A percentile compares a stretch with the other conserved stretches of the same genome.
These are phyloP conservation scores for Rhodotorula sp. DNA, from an alignment of 1,284 basidiomycete genomes.

Conservation along the genomic window DNA sequence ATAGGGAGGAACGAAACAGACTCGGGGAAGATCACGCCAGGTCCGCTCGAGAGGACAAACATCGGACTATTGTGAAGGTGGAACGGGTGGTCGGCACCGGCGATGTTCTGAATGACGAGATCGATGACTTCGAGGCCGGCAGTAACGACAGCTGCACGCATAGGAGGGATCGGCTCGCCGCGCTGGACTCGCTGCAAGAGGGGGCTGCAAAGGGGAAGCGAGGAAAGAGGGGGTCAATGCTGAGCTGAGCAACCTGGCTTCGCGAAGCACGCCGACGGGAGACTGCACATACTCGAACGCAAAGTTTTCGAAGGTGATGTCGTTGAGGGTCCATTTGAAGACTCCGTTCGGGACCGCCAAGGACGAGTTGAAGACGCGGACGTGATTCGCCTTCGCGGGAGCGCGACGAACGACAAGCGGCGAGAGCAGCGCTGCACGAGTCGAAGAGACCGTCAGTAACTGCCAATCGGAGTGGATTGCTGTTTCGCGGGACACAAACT, in stretches of 20 bases:
- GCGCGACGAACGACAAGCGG: constrained; percentile 44
- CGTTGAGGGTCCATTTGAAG: constrained; percentile 43
- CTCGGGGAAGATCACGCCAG: constrained; percentile 40
- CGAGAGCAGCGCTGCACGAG: constrained; percentile 15
- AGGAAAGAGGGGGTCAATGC: neutral
- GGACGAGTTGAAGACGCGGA: constrained; percentile 40
- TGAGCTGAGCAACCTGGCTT: too few species aligned
- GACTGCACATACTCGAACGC: constrained; percentile 3
- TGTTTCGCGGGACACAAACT: neutral
- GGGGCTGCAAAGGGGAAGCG: constrained; percentile 44
- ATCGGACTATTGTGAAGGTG: constrained; percentile 46
- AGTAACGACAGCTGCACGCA: constrained; percentile 28
- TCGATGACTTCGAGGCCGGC: constrained; percentile 39
- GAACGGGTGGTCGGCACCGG: constrained; percentile 48
- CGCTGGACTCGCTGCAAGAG: constrained; percentile 42
- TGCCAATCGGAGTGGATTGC: neutral
- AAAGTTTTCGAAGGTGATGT: constrained; percentile 36
- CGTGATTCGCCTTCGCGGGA: constrained; percentile 28
- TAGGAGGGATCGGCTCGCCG: constrained; percentile 34
- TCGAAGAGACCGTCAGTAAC: neutral
- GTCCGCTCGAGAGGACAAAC: constrained; percentile 47
- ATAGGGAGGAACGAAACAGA: neutral
- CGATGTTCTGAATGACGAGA: constrained; percentile 49
- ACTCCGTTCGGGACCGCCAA: constrained; percentile 14
- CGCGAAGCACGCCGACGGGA: neutral